Evolutionary conservation across 164 flowering plant species (phyloP).

Genomic region (Tetracentron sinense): DNA sequence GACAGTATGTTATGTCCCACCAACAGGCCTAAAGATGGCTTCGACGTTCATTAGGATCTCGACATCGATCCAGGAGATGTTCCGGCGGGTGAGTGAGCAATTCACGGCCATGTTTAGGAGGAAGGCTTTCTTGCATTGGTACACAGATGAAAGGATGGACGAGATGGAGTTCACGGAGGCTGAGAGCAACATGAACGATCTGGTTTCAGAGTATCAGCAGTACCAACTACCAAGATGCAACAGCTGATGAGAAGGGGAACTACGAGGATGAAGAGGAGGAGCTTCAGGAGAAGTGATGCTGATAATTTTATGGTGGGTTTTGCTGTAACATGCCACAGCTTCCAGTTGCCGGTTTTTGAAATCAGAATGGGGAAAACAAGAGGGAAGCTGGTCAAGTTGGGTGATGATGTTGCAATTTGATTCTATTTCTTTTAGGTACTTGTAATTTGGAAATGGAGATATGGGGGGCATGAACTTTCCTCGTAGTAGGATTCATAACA

Average conservation of each 20-base stretch:
- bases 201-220: conserved; percentile 77
- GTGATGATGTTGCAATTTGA: too few species aligned
- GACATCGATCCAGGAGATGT: conserved; percentile 70
- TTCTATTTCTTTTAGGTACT: too few species aligned
- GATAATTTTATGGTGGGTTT: not conserved
- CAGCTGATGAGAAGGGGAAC: conserved; percentile 69
- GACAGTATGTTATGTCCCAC: conserved; percentile 72
- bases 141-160: conserved; percentile 70
- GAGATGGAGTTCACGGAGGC: conserved; percentile 79
- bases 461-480: too few species aligned
- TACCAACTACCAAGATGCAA: conserved; percentile 81
- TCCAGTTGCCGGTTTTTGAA: conserved; percentile 27
- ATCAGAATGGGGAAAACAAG: too few species aligned
- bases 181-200: conserved; percentile 77
- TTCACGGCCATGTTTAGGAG: conserved; percentile 74
- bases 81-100: conserved; percentile 64
- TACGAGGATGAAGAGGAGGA: conserved; percentile 59
- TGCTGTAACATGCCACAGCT: conserved; percentile 12
- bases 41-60: conserved; percentile 66
- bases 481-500: too few species aligned
- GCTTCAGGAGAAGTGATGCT: conserved; percentile 14
- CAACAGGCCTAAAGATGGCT: conserved; percentile 69
- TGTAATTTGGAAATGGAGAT: too few species aligned
- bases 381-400: too few species aligned
- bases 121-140: conserved; percentile 77